Evolutionary conservation across 305 asterid genomes (phyloP).

Genomic region (Solanum hybrid): DNA sequence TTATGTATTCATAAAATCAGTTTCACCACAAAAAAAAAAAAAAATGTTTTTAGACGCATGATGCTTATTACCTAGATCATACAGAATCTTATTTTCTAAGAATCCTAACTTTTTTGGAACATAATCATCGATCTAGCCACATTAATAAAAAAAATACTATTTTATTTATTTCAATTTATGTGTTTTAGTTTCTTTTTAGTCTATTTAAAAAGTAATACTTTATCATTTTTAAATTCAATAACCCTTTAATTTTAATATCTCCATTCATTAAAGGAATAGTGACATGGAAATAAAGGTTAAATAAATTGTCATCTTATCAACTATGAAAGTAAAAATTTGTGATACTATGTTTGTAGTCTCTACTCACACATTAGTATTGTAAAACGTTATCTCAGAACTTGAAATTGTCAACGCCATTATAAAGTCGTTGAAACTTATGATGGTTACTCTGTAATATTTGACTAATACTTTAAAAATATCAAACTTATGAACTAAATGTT

Average conservation of each 20-base stretch:
- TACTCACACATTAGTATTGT: background rate
- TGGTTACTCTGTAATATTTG: background rate
- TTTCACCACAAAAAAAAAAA: background rate
- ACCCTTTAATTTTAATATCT: background rate
- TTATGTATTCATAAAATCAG: background rate
- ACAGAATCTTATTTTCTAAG: background rate
- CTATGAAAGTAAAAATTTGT: background rate
- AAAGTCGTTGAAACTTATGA: background rate
- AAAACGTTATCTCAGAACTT: background rate
- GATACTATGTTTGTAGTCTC: background rate
- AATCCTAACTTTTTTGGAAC: background rate
- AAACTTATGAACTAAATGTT: background rate
- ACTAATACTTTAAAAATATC: background rate
- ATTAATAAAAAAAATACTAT: background rate
- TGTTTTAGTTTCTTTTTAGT: background rate
- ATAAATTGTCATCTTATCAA: background rate
- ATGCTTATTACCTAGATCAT: background rate
- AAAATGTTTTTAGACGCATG: background rate
- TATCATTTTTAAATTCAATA: background rate
- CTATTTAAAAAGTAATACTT: background rate
- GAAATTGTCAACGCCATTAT: background rate
- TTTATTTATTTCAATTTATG: background rate
- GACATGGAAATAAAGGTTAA: background rate
- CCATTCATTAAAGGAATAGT: background rate
- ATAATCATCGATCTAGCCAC: background rate